Evolutionary conservation across 257 asterid species (phyloP).

Genomic region (Jaltomata sinuosa): DNA sequence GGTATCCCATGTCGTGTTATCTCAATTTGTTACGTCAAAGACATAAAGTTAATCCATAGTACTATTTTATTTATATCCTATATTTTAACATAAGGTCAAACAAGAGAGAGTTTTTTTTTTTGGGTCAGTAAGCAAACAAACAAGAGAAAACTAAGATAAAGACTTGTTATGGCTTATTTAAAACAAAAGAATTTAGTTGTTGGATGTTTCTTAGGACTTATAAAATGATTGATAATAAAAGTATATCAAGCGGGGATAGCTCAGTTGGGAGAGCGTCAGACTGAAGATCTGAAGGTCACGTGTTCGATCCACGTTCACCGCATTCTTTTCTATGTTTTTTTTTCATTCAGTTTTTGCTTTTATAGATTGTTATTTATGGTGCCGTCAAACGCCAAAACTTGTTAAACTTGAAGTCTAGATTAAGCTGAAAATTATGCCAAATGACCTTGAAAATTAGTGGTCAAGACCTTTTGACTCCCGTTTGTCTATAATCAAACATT

Average conservation of each 20-base stretch:
- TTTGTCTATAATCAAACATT: not conserved
- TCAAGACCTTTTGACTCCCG: not conserved
- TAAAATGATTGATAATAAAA: fast-evolving
- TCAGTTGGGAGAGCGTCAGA: constrained; percentile 97
- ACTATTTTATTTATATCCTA: not conserved
- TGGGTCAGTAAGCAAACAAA: too few species aligned
- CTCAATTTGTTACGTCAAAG: not conserved
- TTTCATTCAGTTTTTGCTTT: not conserved
- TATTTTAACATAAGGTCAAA: not conserved
- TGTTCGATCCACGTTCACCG: not conserved
- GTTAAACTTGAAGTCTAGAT: not conserved
- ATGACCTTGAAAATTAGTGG: too few species aligned
- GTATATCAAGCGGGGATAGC: constrained; percentile 55
- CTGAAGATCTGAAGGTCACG: not conserved
- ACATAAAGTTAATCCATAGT: not conserved
- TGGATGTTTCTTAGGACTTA: not conserved
- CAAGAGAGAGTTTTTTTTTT: too few species aligned
- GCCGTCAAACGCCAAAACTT: not conserved
- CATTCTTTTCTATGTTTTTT: not conserved
- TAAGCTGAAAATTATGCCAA: not conserved
- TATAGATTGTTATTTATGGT: too few species aligned
- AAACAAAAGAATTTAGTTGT: not conserved
- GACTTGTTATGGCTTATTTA: not conserved
- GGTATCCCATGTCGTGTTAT: not conserved
- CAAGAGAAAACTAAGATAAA: not conserved